A percentile compares a stretch with the other conserved stretches of the same genome.
Evolutionary conservation across 2,329 filamentous ascomycete species (phyloP).

Genomic region (Colletotrichum sp.): DNA sequence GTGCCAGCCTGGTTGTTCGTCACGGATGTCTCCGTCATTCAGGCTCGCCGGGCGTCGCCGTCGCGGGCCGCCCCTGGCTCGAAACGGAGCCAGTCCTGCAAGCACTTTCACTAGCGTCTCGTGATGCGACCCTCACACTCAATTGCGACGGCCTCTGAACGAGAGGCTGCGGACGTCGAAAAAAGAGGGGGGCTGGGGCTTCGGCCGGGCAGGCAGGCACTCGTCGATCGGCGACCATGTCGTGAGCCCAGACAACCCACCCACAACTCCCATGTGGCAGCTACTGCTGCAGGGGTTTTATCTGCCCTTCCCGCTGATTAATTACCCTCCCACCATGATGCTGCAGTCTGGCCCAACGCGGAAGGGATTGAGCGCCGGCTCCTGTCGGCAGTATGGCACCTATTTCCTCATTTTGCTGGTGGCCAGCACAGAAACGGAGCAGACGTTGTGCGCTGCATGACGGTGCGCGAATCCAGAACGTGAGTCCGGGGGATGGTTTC

Average conservation of each 20-base stretch:
- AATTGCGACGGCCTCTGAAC: background rate
- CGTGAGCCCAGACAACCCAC: background rate
- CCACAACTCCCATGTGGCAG: background rate
- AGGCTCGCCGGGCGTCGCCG: background rate
- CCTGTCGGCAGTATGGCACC: background rate
- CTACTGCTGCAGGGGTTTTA: background rate
- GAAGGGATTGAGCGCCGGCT: background rate
- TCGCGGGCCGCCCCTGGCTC: background rate
- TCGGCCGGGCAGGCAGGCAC: background rate
- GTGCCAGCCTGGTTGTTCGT: background rate
- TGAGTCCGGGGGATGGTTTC: background rate
- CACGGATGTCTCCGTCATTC: background rate
- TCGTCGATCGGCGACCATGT: background rate
- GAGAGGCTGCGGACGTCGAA: background rate
- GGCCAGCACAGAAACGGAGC: background rate
- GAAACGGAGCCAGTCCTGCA: background rate
- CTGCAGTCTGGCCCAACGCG: background rate
- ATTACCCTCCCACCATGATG: rapidly evolving
- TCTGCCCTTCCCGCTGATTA: background rate
- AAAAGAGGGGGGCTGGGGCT: background rate
- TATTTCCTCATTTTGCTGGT: background rate
- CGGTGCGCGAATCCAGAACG: background rate
- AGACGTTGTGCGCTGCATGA: background rate
- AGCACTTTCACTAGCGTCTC: background rate
- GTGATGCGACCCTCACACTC: background rate